These are phyloP conservation scores for Aspergillus floridensis DNA, from an alignment of 2,329 filamentous ascomycete genomes.

Conservation along the genomic window DNA sequence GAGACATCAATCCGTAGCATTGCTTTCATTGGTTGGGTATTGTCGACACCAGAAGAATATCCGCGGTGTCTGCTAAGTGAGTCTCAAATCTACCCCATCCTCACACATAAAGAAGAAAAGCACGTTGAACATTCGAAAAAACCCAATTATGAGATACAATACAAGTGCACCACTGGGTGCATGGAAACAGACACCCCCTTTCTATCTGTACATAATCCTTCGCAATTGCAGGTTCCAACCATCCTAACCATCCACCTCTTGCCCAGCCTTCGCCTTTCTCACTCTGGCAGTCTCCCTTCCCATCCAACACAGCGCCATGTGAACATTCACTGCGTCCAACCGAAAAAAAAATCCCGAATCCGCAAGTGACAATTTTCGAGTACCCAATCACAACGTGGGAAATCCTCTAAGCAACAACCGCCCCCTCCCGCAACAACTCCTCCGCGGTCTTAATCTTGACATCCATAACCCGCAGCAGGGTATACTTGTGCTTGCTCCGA, in stretches of 20 bases:
- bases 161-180: constrained; percentile 28
- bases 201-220: constrained; percentile 33
- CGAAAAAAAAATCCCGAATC: no score
- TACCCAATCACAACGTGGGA: no score
- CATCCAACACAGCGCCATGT: no score
- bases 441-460: constrained; percentile 64
- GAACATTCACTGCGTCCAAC: no score
- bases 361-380: no score
- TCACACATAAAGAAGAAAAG: background rate
- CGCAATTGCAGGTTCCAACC: background rate
- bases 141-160: constrained; percentile 32
- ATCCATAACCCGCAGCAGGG: constrained; percentile 80
- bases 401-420: constrained; percentile 31
- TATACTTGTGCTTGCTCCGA: constrained; percentile 87
- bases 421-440: constrained; percentile 49
- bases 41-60: no score
- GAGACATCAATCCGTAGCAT: no score
- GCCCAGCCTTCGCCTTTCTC: background rate
- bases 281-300: no score
- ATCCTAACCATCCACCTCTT: background rate
- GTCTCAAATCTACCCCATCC: no score
- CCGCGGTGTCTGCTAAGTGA: no score
- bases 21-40: no score
- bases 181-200: constrained; percentile 16
- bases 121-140: constrained; percentile 12